Evolutionary conservation across 73 alveolate genomes (phyloP).

Genomic region (Effrenium voratum): DNA sequence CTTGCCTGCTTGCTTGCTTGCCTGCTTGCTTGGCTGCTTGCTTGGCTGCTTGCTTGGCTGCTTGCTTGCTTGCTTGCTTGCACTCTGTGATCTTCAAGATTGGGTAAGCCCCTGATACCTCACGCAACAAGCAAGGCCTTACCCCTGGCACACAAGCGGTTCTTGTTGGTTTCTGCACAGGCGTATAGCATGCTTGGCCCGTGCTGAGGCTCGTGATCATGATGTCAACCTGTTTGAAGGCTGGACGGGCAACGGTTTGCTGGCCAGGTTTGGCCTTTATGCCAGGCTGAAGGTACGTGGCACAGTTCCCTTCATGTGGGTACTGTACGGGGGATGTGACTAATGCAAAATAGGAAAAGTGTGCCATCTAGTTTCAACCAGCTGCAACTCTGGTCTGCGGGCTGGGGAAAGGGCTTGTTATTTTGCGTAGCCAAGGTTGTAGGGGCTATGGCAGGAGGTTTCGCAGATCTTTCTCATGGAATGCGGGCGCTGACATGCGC

Average conservation of each 20-base stretch:
- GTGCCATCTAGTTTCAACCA: too few relatives aligned
- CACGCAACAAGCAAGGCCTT: neutral
- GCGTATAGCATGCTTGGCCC: neutral
- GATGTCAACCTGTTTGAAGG: constrained; percentile 30
- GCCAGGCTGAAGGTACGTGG: neutral
- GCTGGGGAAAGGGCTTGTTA: too few relatives aligned
- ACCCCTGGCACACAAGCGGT: neutral
- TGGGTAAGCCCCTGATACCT: neutral
- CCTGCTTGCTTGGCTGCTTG: neutral
- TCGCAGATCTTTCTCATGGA: too few relatives aligned
- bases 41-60: neutral
- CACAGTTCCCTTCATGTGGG: neutral
- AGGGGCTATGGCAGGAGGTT: too few relatives aligned
- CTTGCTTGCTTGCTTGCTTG: neutral
- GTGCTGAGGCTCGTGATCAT: constrained; percentile 14
- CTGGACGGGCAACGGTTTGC: neutral
- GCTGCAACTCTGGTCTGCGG: too few relatives aligned
- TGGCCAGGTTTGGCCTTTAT: neutral
- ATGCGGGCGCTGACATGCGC: too few relatives aligned
- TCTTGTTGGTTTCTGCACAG: neutral
- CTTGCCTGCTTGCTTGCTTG: neutral
- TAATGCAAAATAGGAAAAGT: neutral
- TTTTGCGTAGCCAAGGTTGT: too few relatives aligned
- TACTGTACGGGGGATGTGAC: neutral
- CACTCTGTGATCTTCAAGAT: neutral